Conservation (phyloP, 257 asterid species). For the Solanum megistacrolobum region DNA sequence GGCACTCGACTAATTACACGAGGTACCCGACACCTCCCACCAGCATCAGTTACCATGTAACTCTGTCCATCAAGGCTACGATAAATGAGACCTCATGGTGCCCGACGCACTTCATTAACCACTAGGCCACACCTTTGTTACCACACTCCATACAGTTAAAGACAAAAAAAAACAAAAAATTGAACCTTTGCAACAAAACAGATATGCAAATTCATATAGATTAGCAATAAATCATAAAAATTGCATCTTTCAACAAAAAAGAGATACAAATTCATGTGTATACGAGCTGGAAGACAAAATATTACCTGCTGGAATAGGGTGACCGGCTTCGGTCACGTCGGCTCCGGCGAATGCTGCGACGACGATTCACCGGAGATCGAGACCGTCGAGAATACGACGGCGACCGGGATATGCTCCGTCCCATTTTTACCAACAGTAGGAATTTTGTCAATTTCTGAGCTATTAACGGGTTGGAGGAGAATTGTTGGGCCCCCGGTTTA, state of each 20-base stretch:
- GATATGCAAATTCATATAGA: background rate
- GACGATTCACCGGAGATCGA: slow-evolving; percentile 62
- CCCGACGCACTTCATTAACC: background rate
- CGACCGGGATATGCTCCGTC: slow-evolving; percentile 63
- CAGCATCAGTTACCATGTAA: background rate
- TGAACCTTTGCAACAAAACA: background rate
- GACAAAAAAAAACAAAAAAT: background rate
- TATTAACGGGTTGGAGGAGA: background rate
- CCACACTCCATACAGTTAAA: background rate
- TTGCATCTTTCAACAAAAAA: background rate
- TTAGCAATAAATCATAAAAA: background rate
- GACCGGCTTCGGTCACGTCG: slow-evolving; percentile 69
- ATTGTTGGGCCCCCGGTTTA: background rate
- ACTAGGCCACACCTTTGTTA: background rate
- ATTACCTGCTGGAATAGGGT: slow-evolving; percentile 51
- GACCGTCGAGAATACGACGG: slow-evolving; percentile 67
- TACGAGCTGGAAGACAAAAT: background rate
- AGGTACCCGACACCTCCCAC: background rate
- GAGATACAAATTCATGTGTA: background rate
- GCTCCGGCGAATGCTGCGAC: slow-evolving; percentile 32
- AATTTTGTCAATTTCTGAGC: background rate
- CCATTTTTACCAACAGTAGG: background rate
- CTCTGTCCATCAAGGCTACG: background rate
- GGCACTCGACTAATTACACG: background rate
- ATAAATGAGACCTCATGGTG: background rate